A percentile compares a stretch with the other conserved stretches of the same genome.
These are phyloP conservation scores for Eremomyces bilateralis DNA, from an alignment of 495 filamentous ascomycete species.

Conservation along the genomic window DNA sequence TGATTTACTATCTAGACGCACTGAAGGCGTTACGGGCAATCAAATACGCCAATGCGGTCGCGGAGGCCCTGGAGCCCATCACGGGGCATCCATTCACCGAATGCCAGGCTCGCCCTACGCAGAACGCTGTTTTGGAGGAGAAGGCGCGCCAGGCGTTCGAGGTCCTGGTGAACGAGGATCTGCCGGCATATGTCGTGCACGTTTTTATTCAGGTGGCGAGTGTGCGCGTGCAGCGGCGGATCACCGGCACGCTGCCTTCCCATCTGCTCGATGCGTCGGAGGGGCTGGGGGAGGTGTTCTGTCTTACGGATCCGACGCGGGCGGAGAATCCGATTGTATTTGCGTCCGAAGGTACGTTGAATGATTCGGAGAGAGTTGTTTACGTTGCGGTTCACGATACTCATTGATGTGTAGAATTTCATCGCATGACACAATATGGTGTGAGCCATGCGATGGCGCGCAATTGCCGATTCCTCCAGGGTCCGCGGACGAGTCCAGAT, in stretches of 20 bases:
- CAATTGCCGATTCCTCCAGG: constrained; percentile 40
- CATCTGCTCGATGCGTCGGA: constrained; percentile 37
- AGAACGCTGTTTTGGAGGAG: constrained; percentile 32
- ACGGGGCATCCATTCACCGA: constrained; percentile 24
- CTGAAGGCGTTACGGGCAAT: constrained; percentile 51
- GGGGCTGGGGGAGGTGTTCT: constrained; percentile 56
- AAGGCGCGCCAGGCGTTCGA: constrained; percentile 36
- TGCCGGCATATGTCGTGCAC: constrained; percentile 50
- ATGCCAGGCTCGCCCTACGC: constrained; percentile 22
- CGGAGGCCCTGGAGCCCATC: constrained; percentile 28
- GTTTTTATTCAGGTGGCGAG: constrained; percentile 34
- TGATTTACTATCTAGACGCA: constrained; percentile 43
- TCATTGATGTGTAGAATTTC: constrained; percentile 25
- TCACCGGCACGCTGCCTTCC: constrained; percentile 31
- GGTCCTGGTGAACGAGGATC: constrained; percentile 37
- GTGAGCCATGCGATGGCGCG: constrained; percentile 31
- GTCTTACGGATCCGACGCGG: constrained; percentile 51
- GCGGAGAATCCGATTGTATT: constrained; percentile 61
- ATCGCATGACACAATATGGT: constrained; percentile 37
- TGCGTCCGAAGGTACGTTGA: constrained; percentile 41
- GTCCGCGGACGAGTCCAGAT: constrained; percentile 28
- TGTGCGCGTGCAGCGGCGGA: constrained; percentile 31
- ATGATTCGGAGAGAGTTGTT: background rate
- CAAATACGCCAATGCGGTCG: constrained; percentile 42
- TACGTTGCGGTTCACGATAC: too few species aligned